Base-by-base conservation (phyloP, 305 asterid genomes). In the Ilex paraguariensis region DNA sequence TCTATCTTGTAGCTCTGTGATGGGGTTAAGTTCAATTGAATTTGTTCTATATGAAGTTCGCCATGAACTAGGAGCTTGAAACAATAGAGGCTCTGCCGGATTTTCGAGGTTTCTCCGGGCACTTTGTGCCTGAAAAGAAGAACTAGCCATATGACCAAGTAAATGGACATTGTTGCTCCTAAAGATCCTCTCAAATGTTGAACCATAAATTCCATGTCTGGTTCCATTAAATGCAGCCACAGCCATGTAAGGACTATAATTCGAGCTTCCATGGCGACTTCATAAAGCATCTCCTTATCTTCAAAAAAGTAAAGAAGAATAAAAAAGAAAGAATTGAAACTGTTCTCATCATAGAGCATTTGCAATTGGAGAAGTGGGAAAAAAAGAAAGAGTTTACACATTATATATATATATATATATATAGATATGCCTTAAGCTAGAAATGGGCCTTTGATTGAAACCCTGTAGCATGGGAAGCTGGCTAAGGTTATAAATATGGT, bases 381-480 rank as follows among this genome's bases (percentile, higher is more conserved):
- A 21, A 3, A 6, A 36, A 17, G 21, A 17, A 17, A 17, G 21
- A 17, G 21, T 17, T 17, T 17, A 17, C 68, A 69, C 31, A n/a
- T n/a, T n/a, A n/a, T n/a, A n/a, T n/a, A n/a, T n/a, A n/a, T n/a
- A n/a, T n/a, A n/a, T n/a, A n/a, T n/a, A n/a, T n/a, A n/a, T 10
- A 40, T 59, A 60, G 70, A 49, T 70, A 85, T 17, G 1, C 95
- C 94, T 68, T 42, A 83, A 72, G 65, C 65, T 75, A 31, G 91
- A 75, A 73, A 54, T 60, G 66, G 87, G 72, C 31, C 84, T 72
- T 32, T 72, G 87, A 53, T 88, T 77, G 60, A 73, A 73, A 66
- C 78, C 81, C 21, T 17, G 28, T 39, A 91, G 81, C 84, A 84
- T 78, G 46, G 96, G 92, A 45, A 91, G 90, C 61, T 88, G 90